phyloP scores from a whole-genome alignment of 2,329 filamentous ascomycete species.

The Epicoccum nigrum region DNA sequence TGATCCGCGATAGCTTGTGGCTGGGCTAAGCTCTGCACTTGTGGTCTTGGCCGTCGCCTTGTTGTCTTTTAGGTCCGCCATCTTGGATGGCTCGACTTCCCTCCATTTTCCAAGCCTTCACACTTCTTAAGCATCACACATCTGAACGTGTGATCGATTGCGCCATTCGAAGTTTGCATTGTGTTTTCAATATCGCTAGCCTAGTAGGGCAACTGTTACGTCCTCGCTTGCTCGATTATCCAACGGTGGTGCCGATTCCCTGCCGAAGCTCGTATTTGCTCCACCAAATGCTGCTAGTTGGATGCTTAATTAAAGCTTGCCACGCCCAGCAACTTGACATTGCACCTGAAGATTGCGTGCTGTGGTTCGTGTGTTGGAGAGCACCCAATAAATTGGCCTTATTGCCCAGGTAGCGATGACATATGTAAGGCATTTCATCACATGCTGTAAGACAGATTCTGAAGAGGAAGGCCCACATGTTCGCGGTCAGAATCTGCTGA shows the following conservation, averaged over 20 bases:
- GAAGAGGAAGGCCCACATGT: background rate
- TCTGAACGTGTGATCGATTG: slow-evolving; percentile 4
- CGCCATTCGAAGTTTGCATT: slow-evolving; percentile 17
- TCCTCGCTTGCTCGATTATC: slow-evolving; percentile 5
- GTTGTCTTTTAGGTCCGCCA: slow-evolving; percentile 16
- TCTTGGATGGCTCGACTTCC: slow-evolving; percentile 10
- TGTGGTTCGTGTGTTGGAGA: background rate
- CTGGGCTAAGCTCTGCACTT: slow-evolving; percentile 21
- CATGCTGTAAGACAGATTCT: background rate
- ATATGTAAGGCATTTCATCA: no score
- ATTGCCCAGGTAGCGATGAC: background rate
- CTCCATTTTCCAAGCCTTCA: background rate
- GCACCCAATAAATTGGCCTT: background rate
- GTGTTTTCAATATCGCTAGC: slow-evolving; percentile 7
- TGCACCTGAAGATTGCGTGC: background rate
- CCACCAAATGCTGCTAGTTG: slow-evolving; percentile 12
- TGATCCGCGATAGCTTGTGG: slow-evolving; percentile 11
- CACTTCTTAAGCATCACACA: slow-evolving; percentile 6
- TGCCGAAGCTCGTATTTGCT: background rate
- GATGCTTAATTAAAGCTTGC: slow-evolving; percentile 11
- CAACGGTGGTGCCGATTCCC: slow-evolving; percentile 6
- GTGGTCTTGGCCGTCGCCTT: slow-evolving; percentile 21
- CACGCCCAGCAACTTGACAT: slow-evolving; percentile 2
- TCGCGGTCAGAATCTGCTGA: background rate
- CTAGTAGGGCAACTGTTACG: slow-evolving; percentile 10